phyloP scores from a whole-genome alignment of 306 rosid species.

The Lablab purpureus region DNA sequence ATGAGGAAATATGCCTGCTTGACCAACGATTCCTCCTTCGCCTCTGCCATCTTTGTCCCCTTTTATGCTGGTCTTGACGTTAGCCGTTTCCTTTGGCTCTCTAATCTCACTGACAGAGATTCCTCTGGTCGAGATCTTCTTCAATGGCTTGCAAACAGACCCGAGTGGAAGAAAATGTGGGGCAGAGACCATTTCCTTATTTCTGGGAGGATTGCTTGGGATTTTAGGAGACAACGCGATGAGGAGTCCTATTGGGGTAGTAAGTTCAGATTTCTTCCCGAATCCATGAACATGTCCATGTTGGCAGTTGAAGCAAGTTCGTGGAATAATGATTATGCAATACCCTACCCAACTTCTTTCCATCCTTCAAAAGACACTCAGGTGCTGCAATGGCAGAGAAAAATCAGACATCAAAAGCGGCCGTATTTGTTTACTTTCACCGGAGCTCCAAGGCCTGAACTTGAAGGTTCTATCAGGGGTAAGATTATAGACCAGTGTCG shows the following conservation, averaged over 20 bases:
- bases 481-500: conserved; percentile 72
- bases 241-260: conserved; percentile 78
- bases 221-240: conserved; percentile 78
- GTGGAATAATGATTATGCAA: conserved; percentile 87
- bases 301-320: conserved; percentile 85
- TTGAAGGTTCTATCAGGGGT: conserved; percentile 61
- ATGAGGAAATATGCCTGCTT: conserved; percentile 72
- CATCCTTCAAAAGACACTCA: conserved; percentile 62
- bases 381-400: conserved; percentile 62
- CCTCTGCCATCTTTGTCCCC: conserved; percentile 84
- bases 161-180: conserved; percentile 79
- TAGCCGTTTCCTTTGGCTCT: conserved; percentile 72
- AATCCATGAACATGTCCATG: conserved; percentile 85
- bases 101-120: conserved; percentile 67
- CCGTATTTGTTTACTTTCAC: conserved; percentile 68
- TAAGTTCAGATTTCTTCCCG: conserved; percentile 75
- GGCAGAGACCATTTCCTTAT: conserved; percentile 91
- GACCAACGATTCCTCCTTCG: conserved; percentile 68
- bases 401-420: conserved; percentile 55
- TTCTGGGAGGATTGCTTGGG: conserved; percentile 93
- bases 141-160: conserved; percentile 51
- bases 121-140: conserved; percentile 66
- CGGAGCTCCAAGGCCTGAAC: conserved; percentile 86
- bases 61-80: conserved; percentile 90
- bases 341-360: conserved; percentile 84